Percentiles rank a stretch among this genome's conserved stretches.
These are phyloP conservation scores for Escallonia herrerae DNA, from an alignment of 129 eudicot species.

Conservation along the genomic window DNA sequence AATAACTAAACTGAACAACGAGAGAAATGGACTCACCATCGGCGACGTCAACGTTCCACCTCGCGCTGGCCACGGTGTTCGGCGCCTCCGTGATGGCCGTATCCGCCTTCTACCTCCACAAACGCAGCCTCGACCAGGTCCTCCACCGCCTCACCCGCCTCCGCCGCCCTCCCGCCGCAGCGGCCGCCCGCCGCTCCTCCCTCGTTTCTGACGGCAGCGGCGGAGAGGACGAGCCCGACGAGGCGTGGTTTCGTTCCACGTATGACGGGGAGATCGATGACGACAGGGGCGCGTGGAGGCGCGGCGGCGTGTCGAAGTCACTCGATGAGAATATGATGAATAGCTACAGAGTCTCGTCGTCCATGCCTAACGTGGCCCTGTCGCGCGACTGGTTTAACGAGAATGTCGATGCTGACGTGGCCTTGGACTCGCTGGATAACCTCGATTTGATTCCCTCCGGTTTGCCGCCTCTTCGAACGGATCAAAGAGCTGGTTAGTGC, in stretches of 20 bases:
- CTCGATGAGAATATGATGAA: conserved; percentile 9
- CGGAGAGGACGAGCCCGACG: conserved; percentile 9
- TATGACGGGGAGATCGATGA: conserved; percentile 15
- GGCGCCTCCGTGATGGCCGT: conserved; percentile 94
- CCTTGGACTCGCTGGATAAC: conserved; percentile 36
- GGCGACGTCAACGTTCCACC: conserved; percentile 39
- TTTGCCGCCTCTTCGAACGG: conserved; percentile 52
- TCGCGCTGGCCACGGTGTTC: conserved; percentile 72
- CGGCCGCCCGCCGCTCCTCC: background rate
- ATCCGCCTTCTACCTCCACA: conserved; percentile 81
- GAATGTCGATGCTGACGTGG: conserved; percentile 8
- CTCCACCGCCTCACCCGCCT: conserved; percentile 67
- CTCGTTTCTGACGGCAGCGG: conserved; percentile 8
- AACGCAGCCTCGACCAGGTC: conserved; percentile 78
- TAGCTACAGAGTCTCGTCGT: conserved; percentile 45
- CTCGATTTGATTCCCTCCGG: conserved; percentile 36
- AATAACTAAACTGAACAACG: too few relatives aligned
- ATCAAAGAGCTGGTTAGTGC: conserved; percentile 42
- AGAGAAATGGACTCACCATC: conserved; percentile 16
- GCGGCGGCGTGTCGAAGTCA: conserved; percentile 1
- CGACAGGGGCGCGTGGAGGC: conserved; percentile 10
- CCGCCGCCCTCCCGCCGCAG: conserved; percentile 33
- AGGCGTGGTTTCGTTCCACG: background rate
- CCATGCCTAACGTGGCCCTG: conserved; percentile 51
- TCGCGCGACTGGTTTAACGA: conserved; percentile 38